phyloP scores from a whole-genome alignment of 192 early-diverging fungal species.

The Entomortierella lignicola region DNA sequence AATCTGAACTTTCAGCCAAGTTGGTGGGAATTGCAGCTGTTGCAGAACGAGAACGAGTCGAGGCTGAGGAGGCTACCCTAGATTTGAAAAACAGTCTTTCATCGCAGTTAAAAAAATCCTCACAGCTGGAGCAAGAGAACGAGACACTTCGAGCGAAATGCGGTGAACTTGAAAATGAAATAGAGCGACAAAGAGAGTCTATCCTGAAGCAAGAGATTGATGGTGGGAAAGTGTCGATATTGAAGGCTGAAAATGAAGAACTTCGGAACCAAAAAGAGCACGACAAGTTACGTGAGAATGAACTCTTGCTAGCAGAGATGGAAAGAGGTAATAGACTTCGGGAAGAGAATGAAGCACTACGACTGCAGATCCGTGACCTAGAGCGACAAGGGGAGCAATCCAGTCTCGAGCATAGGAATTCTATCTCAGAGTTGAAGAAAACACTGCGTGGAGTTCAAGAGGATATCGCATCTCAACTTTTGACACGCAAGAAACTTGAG shows the following conservation, averaged over 20 bases:
- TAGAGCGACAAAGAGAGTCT: conserved; percentile 45
- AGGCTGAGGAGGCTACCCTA: conserved; percentile 33
- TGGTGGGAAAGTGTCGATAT: conserved; percentile 29
- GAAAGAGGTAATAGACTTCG: conserved; percentile 39
- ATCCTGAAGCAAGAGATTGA: conserved; percentile 53
- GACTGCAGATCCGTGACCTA: conserved; percentile 38
- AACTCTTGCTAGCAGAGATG: conserved; percentile 48
- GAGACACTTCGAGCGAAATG: conserved; percentile 41
- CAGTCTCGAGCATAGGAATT: conserved; percentile 14
- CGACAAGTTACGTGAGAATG: conserved; percentile 37
- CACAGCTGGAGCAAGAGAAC: conserved; percentile 32
- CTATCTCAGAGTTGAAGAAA: conserved; percentile 44
- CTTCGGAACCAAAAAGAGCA: conserved; percentile 46
- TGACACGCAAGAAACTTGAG: conserved; percentile 35
- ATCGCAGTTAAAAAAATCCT: conserved; percentile 23
- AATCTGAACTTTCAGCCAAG: conserved; percentile 45
- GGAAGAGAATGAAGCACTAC: conserved; percentile 39
- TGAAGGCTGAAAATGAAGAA: conserved; percentile 51
- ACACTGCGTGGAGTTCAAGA: conserved; percentile 28
- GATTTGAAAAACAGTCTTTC: conserved; percentile 36
- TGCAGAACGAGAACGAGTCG: conserved; percentile 36
- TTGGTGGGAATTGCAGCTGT: conserved; percentile 43
- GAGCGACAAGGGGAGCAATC: conserved; percentile 33
- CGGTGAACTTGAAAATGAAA: conserved; percentile 47
- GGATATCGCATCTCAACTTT: conserved; percentile 38